Evolutionary conservation across 2,329 filamentous ascomycete genomes (phyloP).

Genomic region (Aspergillus cejpii): DNA sequence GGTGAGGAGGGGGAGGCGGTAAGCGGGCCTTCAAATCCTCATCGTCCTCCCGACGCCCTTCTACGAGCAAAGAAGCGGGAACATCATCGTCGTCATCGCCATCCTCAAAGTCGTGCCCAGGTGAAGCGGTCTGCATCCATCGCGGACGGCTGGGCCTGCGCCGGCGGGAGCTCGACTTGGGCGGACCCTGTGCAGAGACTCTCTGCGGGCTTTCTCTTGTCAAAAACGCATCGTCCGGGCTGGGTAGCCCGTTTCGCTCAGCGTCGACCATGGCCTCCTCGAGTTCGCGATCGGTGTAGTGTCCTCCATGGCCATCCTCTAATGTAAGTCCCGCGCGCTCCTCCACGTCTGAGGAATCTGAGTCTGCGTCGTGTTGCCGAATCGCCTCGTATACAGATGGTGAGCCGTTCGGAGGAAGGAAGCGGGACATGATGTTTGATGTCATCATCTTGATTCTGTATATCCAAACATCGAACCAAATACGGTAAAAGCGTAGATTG

Average conservation of each 20-base stretch:
- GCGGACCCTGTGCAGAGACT: conserved; percentile 9
- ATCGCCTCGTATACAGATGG: conserved; percentile 46
- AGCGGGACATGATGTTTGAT: conserved; percentile 39
- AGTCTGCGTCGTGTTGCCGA: conserved; percentile 42
- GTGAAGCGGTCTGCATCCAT: conserved; percentile 28
- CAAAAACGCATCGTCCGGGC: conserved; percentile 39
- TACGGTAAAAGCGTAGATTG: conserved; percentile 1
- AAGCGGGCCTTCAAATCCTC: conserved; percentile 36
- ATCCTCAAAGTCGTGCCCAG: conserved; percentile 42
- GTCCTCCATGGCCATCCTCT: conserved; percentile 45
- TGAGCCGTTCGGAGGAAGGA: conserved; percentile 46
- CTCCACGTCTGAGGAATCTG: conserved; percentile 42
- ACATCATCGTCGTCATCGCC: conserved; percentile 57
- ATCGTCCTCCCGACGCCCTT: conserved; percentile 42
- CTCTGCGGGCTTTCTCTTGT: conserved; percentile 26
- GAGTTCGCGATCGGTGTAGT: conserved; percentile 52
- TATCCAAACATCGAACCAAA: background rate
- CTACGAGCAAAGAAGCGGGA: conserved; percentile 56
- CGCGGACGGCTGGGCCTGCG: conserved; percentile 27
- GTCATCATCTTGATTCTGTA: conserved; percentile 33
- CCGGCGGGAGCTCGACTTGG: conserved; percentile 18
- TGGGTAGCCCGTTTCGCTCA: conserved; percentile 43
- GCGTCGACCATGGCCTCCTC: conserved; percentile 51
- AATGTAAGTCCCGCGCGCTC: conserved; percentile 44
- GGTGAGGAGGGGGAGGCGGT: conserved; percentile 29